Percentiles rank a stretch among this genome's conserved stretches.
Evolutionary conservation across 2,329 filamentous ascomycete genomes (phyloP).

Genomic region (Alternaria gansuensis): DNA sequence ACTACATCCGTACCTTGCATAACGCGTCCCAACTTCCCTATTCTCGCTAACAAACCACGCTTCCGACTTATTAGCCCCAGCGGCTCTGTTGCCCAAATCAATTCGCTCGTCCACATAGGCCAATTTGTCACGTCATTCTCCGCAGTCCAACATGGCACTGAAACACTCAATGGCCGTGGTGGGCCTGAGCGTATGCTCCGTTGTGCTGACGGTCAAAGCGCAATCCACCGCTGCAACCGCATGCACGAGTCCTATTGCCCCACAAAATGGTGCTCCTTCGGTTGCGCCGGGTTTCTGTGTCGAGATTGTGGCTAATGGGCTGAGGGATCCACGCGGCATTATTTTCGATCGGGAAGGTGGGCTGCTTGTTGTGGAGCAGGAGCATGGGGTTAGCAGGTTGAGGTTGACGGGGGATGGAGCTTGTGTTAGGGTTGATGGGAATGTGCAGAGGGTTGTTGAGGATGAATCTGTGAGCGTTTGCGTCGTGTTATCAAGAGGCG

Average conservation of each 20-base stretch:
- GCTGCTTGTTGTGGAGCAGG: slow-evolving; percentile 60
- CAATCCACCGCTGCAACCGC: slow-evolving; percentile 35
- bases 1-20: slow-evolving; percentile 21
- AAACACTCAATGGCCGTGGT: slow-evolving; percentile 36
- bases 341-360: slow-evolving; percentile 59
- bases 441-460: slow-evolving; percentile 35
- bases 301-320: slow-evolving; percentile 57
- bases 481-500: background rate
- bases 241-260: slow-evolving; percentile 52
- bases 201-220: slow-evolving; percentile 36
- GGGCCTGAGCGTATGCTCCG: slow-evolving; percentile 29
- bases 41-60: background rate
- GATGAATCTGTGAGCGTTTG: slow-evolving; percentile 41
- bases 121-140: slow-evolving; percentile 27
- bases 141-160: slow-evolving; percentile 29
- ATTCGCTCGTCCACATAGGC: slow-evolving; percentile 3
- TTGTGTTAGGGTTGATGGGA: slow-evolving; percentile 42
- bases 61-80: slow-evolving; percentile 4
- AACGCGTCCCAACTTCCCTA: slow-evolving; percentile 1
- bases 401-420: slow-evolving; percentile 45
- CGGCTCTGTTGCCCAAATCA: slow-evolving; percentile 5
- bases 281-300: slow-evolving; percentile 55
- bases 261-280: slow-evolving; percentile 53
- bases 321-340: slow-evolving; percentile 58
- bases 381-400: slow-evolving; percentile 52